Percentiles rank a stretch among this genome's conserved stretches.
Evolutionary conservation across 352 stramenopile species (phyloP).

Genomic region (Globisporangium heterothallicum): DNA sequence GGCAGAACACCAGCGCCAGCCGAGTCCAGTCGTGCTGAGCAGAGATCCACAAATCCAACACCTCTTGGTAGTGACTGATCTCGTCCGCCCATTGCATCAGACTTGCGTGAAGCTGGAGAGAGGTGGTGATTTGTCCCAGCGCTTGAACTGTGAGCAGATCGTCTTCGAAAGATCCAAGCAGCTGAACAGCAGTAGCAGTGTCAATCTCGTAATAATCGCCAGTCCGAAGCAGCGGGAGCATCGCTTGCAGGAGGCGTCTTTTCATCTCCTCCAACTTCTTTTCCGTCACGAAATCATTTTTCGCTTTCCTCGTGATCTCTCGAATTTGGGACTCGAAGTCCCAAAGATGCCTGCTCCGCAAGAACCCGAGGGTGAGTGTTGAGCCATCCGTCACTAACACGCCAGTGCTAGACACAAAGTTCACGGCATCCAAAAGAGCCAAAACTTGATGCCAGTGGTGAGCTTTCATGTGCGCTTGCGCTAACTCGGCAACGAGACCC

Average conservation of each 20-base stretch:
- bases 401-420: constrained; percentile 43
- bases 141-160: constrained; percentile 57
- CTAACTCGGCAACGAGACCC: constrained; percentile 44
- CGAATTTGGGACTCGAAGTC: constrained; percentile 50
- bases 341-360: constrained; percentile 43
- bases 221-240: constrained; percentile 35
- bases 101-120: constrained; percentile 23
- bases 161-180: constrained; percentile 46
- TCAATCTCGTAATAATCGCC: constrained; percentile 48
- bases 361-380: constrained; percentile 45
- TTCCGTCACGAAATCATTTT: constrained; percentile 51
- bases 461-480: constrained; percentile 40
- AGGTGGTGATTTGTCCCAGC: constrained; percentile 40
- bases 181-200: constrained; percentile 13
- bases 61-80: constrained; percentile 51
- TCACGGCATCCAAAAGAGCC: constrained; percentile 35
- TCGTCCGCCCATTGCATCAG: constrained; percentile 58
- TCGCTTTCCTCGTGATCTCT: constrained; percentile 47
- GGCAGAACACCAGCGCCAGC: constrained; percentile 36
- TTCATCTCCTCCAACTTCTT: constrained; percentile 60
- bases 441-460: constrained; percentile 64
- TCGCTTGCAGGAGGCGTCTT: constrained; percentile 25
- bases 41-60: constrained; percentile 47
- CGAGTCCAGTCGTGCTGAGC: constrained; percentile 50
- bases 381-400: constrained; percentile 47